These are phyloP conservation scores for Colletotrichum costaricense DNA, from an alignment of 2,329 filamentous ascomycete species.

Conservation along the genomic window DNA sequence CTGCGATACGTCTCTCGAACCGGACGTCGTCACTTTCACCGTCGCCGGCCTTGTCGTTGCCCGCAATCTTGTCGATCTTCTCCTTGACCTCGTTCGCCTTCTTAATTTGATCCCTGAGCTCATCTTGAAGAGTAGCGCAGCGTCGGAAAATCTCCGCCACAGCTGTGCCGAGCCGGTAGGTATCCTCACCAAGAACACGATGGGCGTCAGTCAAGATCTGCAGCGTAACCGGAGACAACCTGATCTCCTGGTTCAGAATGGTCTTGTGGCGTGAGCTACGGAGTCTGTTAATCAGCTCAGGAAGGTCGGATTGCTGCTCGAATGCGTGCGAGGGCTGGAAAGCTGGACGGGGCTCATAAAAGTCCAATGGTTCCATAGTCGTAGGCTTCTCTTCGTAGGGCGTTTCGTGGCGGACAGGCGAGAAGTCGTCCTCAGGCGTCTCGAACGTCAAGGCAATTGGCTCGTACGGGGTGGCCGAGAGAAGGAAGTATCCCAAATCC, in stretches of 20 bases:
- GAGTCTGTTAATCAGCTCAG: conserved; percentile 65
- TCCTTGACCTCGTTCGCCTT: conserved; percentile 74
- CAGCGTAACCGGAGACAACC: conserved; percentile 77
- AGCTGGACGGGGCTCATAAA: conserved; percentile 73
- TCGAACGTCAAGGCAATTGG: conserved; percentile 71
- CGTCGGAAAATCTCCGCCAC: conserved; percentile 79
- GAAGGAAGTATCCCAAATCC: conserved; percentile 72
- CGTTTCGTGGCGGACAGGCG: conserved; percentile 55
- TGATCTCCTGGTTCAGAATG: conserved; percentile 74
- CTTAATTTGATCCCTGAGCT: conserved; percentile 74
- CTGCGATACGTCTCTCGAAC: conserved; percentile 68
- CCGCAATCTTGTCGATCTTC: conserved; percentile 74
- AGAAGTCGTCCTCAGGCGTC: conserved; percentile 63
- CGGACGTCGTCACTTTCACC: conserved; percentile 64
- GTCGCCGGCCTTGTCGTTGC: conserved; percentile 64
- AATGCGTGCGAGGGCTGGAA: conserved; percentile 74
- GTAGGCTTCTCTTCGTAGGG: conserved; percentile 54
- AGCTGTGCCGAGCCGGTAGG: conserved; percentile 73
- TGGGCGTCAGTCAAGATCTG: conserved; percentile 80
- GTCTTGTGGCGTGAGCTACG: conserved; percentile 71
- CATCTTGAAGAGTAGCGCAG: conserved; percentile 74
- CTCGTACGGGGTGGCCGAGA: conserved; percentile 69
- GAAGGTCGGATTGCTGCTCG: conserved; percentile 66
- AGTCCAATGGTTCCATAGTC: conserved; percentile 60
- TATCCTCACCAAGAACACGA: conserved; percentile 76